Percentiles rank a stretch among this genome's conserved stretches.
phyloP scores from a whole-genome alignment of 139 green algal species.

The Picochlorum sp. region DNA sequence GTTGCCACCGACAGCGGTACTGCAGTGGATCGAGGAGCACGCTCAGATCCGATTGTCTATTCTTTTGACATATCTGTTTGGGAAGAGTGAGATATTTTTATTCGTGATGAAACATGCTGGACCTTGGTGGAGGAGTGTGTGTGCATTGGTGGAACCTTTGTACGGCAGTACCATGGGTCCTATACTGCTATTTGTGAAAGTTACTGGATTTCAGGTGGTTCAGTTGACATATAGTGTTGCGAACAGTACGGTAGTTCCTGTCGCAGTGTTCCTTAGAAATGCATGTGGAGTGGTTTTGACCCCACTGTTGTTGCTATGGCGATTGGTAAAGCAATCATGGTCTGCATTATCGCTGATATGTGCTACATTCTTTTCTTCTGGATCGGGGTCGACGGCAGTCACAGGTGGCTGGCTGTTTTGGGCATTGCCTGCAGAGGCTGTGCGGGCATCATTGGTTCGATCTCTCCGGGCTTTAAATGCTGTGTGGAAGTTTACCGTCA shows the following conservation, averaged over 20 bases:
- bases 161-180: no score
- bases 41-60: constrained; percentile 64
- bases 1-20: constrained; percentile 41
- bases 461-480: background rate
- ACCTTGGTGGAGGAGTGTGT: background rate
- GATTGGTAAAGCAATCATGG: no score
- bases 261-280: no score
- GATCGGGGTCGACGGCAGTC: background rate
- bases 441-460: background rate
- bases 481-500: background rate
- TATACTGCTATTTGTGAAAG: no score
- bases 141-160: background rate
- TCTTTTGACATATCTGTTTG: constrained; percentile 76
- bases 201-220: no score
- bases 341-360: no score
- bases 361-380: no score
- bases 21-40: constrained; percentile 74
- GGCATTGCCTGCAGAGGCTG: background rate
- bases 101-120: constrained; percentile 35
- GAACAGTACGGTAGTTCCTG: no score
- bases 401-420: background rate
- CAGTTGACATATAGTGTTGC: no score
- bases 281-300: no score
- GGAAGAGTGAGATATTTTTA: constrained; percentile 54
- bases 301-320: no score